Evolutionary conservation across 164 flowering plant species (phyloP).

Genomic region (Liquidambar formosana): DNA sequence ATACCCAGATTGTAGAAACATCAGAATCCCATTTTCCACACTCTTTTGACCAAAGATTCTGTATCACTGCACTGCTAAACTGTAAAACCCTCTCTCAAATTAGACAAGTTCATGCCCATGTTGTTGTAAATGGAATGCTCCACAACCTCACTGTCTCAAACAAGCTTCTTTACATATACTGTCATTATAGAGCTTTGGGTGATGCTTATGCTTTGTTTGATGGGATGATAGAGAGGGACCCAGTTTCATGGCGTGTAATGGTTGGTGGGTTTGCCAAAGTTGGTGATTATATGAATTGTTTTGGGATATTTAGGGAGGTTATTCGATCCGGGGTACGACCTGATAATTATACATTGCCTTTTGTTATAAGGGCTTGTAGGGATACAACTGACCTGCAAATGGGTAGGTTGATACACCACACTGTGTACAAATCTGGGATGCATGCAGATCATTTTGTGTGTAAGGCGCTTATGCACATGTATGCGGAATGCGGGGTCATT

Average conservation of each 20-base stretch:
- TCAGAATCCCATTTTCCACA: constrained; percentile 10
- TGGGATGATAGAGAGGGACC: constrained; percentile 36
- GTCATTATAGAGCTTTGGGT: constrained; percentile 25
- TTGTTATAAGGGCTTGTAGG: constrained; percentile 49
- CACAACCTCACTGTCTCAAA: constrained; percentile 33
- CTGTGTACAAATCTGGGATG: constrained; percentile 40
- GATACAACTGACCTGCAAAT: constrained; percentile 23
- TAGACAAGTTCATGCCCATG: constrained; percentile 46
- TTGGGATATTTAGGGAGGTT: constrained; percentile 40
- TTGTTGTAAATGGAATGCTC: constrained; percentile 23
- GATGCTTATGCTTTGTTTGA: constrained; percentile 37
- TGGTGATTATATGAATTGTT: constrained; percentile 41
- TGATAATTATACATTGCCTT: constrained; percentile 47
- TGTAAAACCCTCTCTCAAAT: constrained; percentile 38
- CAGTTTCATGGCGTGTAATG: constrained; percentile 52
- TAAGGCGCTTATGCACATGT: constrained; percentile 51
- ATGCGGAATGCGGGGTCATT: constrained; percentile 39
- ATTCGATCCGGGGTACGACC: constrained; percentile 30
- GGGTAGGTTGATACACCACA: constrained; percentile 41
- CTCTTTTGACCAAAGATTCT: constrained; percentile 20
- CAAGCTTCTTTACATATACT: constrained; percentile 48
- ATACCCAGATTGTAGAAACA: constrained; percentile 4
- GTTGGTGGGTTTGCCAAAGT: constrained; percentile 51
- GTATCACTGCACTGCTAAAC: constrained; percentile 29
- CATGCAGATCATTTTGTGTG: constrained; percentile 36